Evolutionary conservation across 75 land plant species (phyloP).

Genomic region (Pinus tabuliformis): DNA sequence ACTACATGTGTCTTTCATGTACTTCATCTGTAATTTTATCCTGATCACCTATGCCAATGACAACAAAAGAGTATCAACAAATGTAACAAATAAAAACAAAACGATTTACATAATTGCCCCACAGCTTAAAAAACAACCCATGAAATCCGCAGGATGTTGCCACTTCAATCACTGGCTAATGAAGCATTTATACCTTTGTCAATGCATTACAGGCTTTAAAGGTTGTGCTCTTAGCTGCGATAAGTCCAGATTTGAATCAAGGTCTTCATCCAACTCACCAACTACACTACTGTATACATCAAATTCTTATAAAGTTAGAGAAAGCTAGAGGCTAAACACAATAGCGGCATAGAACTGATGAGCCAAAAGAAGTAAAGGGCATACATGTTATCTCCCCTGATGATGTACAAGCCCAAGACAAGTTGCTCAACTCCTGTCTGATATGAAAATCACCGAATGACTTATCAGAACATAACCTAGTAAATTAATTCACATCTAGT

Average conservation of each 20-base stretch:
- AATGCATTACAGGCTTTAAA: slow-evolving; percentile 88
- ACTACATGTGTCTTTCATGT: no score
- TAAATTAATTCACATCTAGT: no score
- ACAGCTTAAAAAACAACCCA: no score
- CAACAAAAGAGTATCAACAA: no score
- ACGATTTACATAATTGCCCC: no score
- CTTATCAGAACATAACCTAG: no score
- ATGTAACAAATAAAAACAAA: no score
- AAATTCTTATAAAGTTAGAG: not conserved
- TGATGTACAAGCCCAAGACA: slow-evolving; percentile 94
- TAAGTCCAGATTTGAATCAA: slow-evolving; percentile 72
- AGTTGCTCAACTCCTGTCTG: slow-evolving; percentile 99
- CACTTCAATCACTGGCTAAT: no score
- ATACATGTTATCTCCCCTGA: slow-evolving; percentile 99
- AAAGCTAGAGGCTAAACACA: not conserved
- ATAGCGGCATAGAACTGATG: not conserved
- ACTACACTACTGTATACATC: slow-evolving; percentile 70
- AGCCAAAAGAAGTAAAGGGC: not conserved
- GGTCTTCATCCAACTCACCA: slow-evolving; percentile 95
- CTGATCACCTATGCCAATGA: no score
- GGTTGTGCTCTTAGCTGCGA: slow-evolving; percentile 88
- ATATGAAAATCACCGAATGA: no score
- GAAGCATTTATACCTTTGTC: not conserved
- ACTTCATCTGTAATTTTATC: no score
- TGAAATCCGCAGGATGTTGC: no score